These are phyloP conservation scores for Lasiodiplodia sp. DNA, from an alignment of 2,329 filamentous ascomycete genomes.

Conservation along the genomic window DNA sequence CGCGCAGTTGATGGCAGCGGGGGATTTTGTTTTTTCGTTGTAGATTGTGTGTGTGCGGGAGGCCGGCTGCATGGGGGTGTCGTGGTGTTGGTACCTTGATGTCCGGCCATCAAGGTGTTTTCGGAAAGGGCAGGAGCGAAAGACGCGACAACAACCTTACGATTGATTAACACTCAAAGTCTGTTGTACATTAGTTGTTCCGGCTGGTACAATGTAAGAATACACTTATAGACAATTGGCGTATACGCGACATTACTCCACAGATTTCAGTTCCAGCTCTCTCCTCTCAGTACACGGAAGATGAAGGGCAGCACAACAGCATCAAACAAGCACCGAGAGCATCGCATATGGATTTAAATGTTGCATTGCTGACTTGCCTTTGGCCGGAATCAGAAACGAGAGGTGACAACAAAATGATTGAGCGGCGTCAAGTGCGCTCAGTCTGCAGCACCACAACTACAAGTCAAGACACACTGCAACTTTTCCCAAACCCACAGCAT, in stretches of 20 bases:
- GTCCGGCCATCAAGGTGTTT: slow-evolving; percentile 20
- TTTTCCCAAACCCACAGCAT: too few species aligned
- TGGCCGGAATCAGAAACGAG: too few species aligned
- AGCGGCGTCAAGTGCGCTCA: too few species aligned
- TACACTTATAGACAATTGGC: too few species aligned
- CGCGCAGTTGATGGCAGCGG: neutral
- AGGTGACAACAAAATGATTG: too few species aligned
- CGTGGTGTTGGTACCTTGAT: slow-evolving; percentile 10
- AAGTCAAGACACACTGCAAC: too few species aligned
- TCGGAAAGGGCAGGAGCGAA: neutral
- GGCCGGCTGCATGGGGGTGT: neutral
- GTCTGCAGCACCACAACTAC: too few species aligned
- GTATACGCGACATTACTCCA: neutral
- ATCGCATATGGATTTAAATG: too few species aligned
- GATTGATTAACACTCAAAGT: neutral
- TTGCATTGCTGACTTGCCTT: too few species aligned
- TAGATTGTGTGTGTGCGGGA: neutral
- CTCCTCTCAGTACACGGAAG: neutral
- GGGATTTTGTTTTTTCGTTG: neutral
- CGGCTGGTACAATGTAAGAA: neutral
- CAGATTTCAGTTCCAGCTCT: neutral
- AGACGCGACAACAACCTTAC: neutral
- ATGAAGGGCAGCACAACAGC: too few species aligned
- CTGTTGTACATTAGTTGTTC: neutral
- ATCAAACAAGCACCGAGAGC: too few species aligned